Evolutionary conservation across 148 eudicot genomes (phyloP), one percentile per base, ranked within the genome.

Genomic region (Chenopodium suecicum): DNA sequence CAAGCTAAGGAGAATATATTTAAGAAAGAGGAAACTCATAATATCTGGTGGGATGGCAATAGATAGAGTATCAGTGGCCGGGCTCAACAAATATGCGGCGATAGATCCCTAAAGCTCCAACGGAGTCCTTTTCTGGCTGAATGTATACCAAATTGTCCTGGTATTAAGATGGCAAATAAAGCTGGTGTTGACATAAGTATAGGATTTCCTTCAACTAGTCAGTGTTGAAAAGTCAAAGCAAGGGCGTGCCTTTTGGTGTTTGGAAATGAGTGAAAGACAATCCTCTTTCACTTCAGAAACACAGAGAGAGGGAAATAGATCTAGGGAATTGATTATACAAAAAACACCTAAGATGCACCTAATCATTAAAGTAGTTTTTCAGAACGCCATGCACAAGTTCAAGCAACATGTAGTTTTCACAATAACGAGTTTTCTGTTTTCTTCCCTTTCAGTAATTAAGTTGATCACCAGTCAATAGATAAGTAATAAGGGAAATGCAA

Each of bases 61-160:
- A 17, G 9, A 67, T 27, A 27, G 19, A 23, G 70, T 11, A 27
- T 4, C 34, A 34, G 22, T 17, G n/a, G 16, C 7, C 17, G 22
- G 0, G 22, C 4, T 54, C 2, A 48, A 17, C 17, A 22, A 56
- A 56, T 56, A 17, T 56, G 62, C 22, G 17, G 32, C 1, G 17
- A 56, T 14, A 56, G 62, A 19, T 56, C 62, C 73, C 23, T 16
- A 32, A 69, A 69, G 73, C 73, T 69, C 73, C 73, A 69, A 48
- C 9, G 17, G 29, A 72, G 75, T 9, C 75, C 27, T 44, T 66
- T 14, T 20, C 54, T 32, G 73, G 73, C 20, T 56, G 5, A 14
- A 34, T 32, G 73, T 17, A 32, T 70, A 9, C 13, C 12, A 2
- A 23, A 22, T 34, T 41, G 25, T 37, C 50, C 34, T 70, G 9